Conservation (phyloP, 2,329 filamentous ascomycete genomes). For the Aspergillus aculeatinus region DNA sequence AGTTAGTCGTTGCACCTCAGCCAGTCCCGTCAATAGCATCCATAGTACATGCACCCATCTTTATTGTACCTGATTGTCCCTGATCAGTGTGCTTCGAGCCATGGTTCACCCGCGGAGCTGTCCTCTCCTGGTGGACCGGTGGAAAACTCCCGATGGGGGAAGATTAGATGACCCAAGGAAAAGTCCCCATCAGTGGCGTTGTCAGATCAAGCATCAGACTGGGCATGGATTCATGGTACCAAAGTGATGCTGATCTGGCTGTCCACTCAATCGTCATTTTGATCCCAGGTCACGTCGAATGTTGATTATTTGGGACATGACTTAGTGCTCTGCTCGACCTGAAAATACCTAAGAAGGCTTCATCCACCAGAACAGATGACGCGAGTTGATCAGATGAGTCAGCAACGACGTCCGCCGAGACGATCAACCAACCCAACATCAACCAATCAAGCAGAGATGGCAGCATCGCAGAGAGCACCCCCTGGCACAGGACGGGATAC, state of each 20-base stretch:
- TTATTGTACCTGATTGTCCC: neutral
- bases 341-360: neutral
- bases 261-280: neutral
- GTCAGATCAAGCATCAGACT: neutral
- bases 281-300: neutral
- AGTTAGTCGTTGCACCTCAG: too few relatives aligned
- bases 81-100: neutral
- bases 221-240: neutral
- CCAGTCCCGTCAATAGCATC: too few relatives aligned
- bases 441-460: too few relatives aligned
- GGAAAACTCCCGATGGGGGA: neutral
- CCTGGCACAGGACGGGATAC: too few relatives aligned
- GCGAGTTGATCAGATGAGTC: neutral
- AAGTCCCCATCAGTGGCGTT: neutral
- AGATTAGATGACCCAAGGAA: neutral
- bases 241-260: neutral
- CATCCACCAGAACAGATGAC: neutral
- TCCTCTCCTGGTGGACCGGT: neutral
- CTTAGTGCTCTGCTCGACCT: too few relatives aligned
- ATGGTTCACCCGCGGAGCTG: slow-evolving; percentile 6
- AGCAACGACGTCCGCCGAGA: neutral
- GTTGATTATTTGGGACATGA: too few relatives aligned
- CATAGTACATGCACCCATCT: neutral
- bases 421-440: neutral
- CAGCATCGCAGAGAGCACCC: too few relatives aligned